Evolutionary conservation across 345 rosid species (phyloP), one percentile per base, ranked within the genome.

Genomic region (Pistacia atlantica): DNA sequence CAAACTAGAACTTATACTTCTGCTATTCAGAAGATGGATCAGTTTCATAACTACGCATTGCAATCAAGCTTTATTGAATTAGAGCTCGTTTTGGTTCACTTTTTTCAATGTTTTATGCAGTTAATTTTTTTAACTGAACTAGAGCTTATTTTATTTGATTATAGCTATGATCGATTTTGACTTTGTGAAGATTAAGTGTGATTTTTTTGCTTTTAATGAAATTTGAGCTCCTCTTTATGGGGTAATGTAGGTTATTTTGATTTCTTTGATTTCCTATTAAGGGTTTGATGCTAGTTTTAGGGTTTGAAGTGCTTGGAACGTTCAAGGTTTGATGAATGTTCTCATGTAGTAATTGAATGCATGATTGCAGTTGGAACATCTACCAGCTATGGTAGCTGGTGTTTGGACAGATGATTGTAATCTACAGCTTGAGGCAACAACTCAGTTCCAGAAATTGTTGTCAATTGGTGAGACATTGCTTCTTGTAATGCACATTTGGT

Each of bases 381-480:
- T 93, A 66, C 96, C 97, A 25, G 49, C 89, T 4, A 85, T 93
- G 97, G 90, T 93, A 55, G 82, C 86, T 12, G 95, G 89, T 71
- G 87, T 92, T 20, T 88, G 89, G 90, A 77, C 87, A 33, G 87
- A 85, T 57, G 96, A 93, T 65, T 71, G 85, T 65, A 77, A 51
- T 75, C 74, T 87, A 75, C 97, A 91, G 85, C 87, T 88, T 17
- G 97, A 93, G 83, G 84, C 94, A 0, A 93, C 97, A 38, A 90
- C 92, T 18, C 97, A 91, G 75, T 93, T 93, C 73, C 78, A 96
- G 71, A 93, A 93, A 64, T 54, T 93, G 78, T 90, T 93, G 69
- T 93, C 97, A 18, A 91, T 93, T 61, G 97, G 97, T 91, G 72
- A 42, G 83, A n/a, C 35, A 42, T 52, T 60, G 31, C 8, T 74